Conservation (phyloP, 305 asterid species). For the Fraxinus baroniana region DNA sequence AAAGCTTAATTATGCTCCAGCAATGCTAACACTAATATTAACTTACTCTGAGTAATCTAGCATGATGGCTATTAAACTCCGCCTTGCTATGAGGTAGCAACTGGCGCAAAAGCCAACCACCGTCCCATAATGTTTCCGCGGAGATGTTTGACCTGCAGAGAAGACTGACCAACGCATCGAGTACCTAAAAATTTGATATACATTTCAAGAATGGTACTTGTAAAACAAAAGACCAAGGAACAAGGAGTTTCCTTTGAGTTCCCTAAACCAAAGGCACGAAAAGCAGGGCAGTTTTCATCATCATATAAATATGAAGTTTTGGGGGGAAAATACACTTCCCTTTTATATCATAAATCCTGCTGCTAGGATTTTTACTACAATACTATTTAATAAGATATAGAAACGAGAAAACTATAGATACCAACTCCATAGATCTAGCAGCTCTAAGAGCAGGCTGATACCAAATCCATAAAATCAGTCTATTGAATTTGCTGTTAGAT, state of each 20-base stretch:
- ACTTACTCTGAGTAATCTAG: constrained; percentile 69
- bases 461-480: not conserved
- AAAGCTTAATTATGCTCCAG: not conserved
- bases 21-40: not conserved
- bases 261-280: constrained; percentile 7
- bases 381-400: not conserved
- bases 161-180: constrained; percentile 89
- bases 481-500: not conserved
- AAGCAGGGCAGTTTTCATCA: not conserved
- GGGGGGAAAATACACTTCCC: not conserved
- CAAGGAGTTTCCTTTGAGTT: not conserved
- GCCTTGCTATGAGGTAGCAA: constrained; percentile 81
- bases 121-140: constrained; percentile 96
- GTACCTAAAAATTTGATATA: constrained; percentile 60
- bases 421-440: constrained; percentile 6
- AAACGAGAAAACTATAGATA: constrained; percentile 5
- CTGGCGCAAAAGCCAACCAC: constrained; percentile 99
- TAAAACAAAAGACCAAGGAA: constrained; percentile 17
- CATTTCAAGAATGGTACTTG: constrained; percentile 17
- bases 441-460: constrained; percentile 14
- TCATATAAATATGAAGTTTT: not conserved
- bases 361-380: not conserved
- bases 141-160: constrained; percentile 84
- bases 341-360: not conserved
- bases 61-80: constrained; percentile 69